A percentile compares a stretch with the other conserved stretches of the same genome.
Evolutionary conservation across 805 yeast species (phyloP).

Genomic region (Spencermartinsiella europaea): DNA sequence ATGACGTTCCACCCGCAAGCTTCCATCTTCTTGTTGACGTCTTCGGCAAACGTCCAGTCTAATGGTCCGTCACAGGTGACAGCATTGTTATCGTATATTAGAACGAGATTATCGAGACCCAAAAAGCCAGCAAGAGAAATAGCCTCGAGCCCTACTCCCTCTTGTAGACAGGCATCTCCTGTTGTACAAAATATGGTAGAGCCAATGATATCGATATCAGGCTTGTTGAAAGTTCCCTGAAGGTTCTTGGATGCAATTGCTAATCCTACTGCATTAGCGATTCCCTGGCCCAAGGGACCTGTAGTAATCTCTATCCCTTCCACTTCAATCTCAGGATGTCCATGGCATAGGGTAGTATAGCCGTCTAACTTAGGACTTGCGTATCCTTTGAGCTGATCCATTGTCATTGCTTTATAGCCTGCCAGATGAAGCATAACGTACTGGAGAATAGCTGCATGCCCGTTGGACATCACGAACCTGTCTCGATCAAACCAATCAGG

Average conservation of each 20-base stretch:
- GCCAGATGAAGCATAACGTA: conserved; percentile 30
- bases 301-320: conserved; percentile 38
- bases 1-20: conserved; percentile 37
- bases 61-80: conserved; percentile 37
- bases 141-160: conserved; percentile 38
- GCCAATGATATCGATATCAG: conserved; percentile 29
- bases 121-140: conserved; percentile 38
- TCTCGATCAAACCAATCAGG: conserved; percentile 36
- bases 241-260: conserved; percentile 37
- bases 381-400: conserved; percentile 34
- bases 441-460: conserved; percentile 36
- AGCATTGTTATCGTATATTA: conserved; percentile 37
- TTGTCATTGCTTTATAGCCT: conserved; percentile 37
- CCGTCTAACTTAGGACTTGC: conserved; percentile 26
- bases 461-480: conserved; percentile 36
- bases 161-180: conserved; percentile 41
- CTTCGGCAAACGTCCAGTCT: conserved; percentile 34
- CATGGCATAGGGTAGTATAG: conserved; percentile 33
- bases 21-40: conserved; percentile 31
- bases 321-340: conserved; percentile 39
- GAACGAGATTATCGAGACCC: conserved; percentile 33
- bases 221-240: conserved; percentile 34
- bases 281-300: conserved; percentile 42
- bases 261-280: conserved; percentile 38
- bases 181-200: conserved; percentile 33